Conservation (phyloP, 192 early-diverging fungal species). For the Globomyces pollinis-pini region DNA sequence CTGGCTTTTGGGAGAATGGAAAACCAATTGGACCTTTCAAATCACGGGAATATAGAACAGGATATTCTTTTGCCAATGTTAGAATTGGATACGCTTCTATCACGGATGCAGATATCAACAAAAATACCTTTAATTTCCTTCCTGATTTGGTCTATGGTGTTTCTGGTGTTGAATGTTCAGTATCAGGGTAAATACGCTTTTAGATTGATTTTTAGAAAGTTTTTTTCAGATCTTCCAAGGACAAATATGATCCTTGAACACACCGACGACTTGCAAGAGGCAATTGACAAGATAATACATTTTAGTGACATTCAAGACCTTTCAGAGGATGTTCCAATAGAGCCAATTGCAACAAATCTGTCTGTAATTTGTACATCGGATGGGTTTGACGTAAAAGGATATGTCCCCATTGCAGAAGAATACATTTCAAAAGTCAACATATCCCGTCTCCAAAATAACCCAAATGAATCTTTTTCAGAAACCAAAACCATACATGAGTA, state of each 20-base stretch:
- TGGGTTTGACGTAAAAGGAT: conserved; percentile 1
- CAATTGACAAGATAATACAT: not conserved
- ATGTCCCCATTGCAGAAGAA: no score
- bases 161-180: conserved; percentile 7
- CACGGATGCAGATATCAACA: not conserved
- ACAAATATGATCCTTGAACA: conserved; percentile 3
- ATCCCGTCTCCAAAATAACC: not conserved
- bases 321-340: not conserved
- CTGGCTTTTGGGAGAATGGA: conserved; percentile 12
- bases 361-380: not conserved
- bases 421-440: no score
- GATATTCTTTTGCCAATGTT: conserved; percentile 5
- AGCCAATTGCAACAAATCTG: not conserved
- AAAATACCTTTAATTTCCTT: not conserved
- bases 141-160: not conserved
- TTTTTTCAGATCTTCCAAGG: conserved; percentile 14
- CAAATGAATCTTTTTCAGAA: no score
- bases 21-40: conserved; percentile 10
- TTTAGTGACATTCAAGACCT: not conserved
- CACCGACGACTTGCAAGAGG: not conserved
- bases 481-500: no score
- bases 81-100: conserved; percentile 3
- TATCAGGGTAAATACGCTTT: not conserved
- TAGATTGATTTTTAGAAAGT: not conserved
- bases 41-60: conserved; percentile 11